These are phyloP conservation scores for Sisymbrium altissimum DNA, from an alignment of 345 rosid species.

Conservation along the genomic window DNA sequence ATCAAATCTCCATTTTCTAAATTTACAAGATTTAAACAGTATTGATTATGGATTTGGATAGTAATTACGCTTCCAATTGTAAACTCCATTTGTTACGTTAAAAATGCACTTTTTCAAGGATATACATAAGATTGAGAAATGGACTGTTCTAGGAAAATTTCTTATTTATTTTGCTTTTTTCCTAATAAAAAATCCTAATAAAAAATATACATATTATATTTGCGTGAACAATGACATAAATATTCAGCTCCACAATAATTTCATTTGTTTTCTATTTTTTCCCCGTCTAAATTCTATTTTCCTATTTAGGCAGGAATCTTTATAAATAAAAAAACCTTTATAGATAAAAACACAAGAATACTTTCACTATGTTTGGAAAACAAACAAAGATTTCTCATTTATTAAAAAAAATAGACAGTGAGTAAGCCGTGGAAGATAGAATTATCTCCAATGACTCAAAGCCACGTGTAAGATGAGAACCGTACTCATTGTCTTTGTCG, in stretches of 20 bases:
- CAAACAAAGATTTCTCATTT: not conserved
- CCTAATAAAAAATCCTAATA: not conserved
- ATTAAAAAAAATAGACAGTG: not conserved
- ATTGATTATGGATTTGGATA: not conserved
- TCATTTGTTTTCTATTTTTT: not conserved
- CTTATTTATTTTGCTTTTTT: not conserved
- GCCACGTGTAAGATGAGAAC: conserved; percentile 26
- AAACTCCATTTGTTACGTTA: not conserved
- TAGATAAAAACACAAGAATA: not conserved
- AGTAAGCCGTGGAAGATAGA: conserved; percentile 4
- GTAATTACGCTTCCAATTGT: not conserved
- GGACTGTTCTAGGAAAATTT: not conserved
- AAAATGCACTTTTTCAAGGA: not conserved
- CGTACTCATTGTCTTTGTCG: conserved; percentile 11
- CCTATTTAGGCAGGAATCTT: conserved; percentile 7
- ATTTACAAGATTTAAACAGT: not conserved
- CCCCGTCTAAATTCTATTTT: not conserved
- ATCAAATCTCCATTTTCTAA: not conserved
- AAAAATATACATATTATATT: not conserved
- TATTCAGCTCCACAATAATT: not conserved
- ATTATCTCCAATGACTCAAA: conserved; percentile 18
- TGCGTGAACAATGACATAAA: not conserved
- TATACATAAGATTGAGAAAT: not conserved
- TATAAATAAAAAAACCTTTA: not conserved
- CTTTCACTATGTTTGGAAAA: not conserved